Evolutionary conservation across 768 basidiomycete genomes (phyloP), one percentile per base, ranked within the genome.

Genomic region (Leccinum uliginosum): DNA sequence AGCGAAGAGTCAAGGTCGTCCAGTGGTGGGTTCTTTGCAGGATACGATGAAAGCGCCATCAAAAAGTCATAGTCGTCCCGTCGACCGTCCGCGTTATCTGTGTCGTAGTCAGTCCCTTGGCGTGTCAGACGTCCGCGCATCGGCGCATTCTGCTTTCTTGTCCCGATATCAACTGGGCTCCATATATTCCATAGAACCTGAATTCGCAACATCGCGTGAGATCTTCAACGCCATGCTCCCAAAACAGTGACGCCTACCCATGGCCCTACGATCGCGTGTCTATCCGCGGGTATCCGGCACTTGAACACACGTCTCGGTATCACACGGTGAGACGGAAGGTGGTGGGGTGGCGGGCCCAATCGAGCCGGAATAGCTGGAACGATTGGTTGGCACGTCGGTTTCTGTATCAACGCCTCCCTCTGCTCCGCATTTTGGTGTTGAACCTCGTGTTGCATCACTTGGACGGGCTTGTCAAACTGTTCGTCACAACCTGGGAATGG

Each of bases 31-130:
- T 76, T 62, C 60, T 74, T 75, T 29, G 74, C 76, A 56, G 75
- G 77, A 43, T 74, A 68, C 6, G 72, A 72, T 26, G 81, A 74
- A 50, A 75, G 70, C 44, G 72, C 70, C 34, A 64, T 68, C 54
- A 84, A 59, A 64, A 81, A 83, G 59, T 83, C 83, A 59, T 84
- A 86, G 54, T 80, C 76, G 53, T 79, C 75, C 4, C 61, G 67
- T 26, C 68, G 64, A 60, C 66, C 57, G 53, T 67, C 59, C n/a
- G 32, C 15, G 40, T n/a, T 44, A 17, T 60, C 40, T 24, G 29
- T 29, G 47, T 65, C 59, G 23, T 60, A 61, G 32, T 61, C 51
- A 46, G 24, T 60, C 24, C 38, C 38, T 44, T 60, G 65, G 9
- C 64, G 64, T 29, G 55, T 51, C 24, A 60, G 54, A 35, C 73